Evolutionary conservation across 768 basidiomycete genomes (phyloP), one percentile per base, ranked within the genome.

Genomic region (Leccinum boreale): DNA sequence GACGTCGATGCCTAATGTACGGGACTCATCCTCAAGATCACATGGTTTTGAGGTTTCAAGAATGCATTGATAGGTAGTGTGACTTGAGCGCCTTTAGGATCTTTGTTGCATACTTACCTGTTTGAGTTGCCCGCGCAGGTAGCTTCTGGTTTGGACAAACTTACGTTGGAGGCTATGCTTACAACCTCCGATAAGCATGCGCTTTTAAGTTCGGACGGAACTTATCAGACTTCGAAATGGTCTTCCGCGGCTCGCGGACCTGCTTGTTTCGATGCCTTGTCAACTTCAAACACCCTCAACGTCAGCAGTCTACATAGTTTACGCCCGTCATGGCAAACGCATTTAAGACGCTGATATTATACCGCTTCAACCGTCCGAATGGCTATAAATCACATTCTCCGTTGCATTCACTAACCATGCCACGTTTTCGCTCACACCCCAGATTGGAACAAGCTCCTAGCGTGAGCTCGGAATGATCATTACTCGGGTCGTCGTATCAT

Each of bases 81-180:
- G 2, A 35, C 50, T 24, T 47, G 52, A 50, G 60, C 49, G 23
- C 12, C 39, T 42, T 17, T 9, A 51, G 29, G 17, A 3, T 1
- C 36, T 5, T 23, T 14, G 29, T 26, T 49, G 15, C 15, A 7
- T 28, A 39, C 36, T n/a, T n/a, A 23, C 42, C 39, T 4, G 19
- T 29, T 36, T 6, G 17, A 11, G 14, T 23, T 28, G 23, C 11
- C 19, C 21, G n/a, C 21, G 14, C 52, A 54, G 52, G 31, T 23
- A 50, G 35, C 49, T 44, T 46, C 23, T 36, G 11, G 26, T 48
- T 57, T 31, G 21, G 48, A 47, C 17, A 17, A 45, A 19, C 33
- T 63, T 48, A 17, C 49, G 39, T 28, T 45, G 49, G 46, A 54
- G 15, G 31, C 12, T 53, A 50, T 56, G 48, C 49, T 26, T 36